Conservation (phyloP, 169 alveolate genomes). For the Plasmodium cynomolgi region DNA sequence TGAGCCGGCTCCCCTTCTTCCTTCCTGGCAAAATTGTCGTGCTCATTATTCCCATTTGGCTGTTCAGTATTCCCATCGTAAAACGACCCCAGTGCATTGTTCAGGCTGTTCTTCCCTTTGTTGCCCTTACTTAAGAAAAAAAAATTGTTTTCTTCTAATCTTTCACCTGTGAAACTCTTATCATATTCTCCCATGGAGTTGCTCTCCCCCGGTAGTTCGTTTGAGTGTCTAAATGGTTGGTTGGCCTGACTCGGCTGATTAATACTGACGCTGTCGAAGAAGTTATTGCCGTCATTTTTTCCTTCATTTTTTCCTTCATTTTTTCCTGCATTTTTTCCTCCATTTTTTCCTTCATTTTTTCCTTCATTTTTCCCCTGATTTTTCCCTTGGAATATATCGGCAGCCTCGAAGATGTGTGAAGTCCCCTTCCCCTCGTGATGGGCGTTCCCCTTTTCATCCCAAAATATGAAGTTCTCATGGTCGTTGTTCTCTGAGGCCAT, state of each 20-base stretch:
- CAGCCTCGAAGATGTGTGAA: background rate
- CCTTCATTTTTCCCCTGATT: background rate
- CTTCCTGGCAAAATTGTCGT: background rate
- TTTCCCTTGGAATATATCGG: background rate
- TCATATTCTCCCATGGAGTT: background rate
- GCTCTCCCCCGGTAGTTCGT: background rate
- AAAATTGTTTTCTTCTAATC: slow-evolving; percentile 5
- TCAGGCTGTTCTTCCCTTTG: background rate
- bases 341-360: background rate
- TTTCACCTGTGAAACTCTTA: background rate
- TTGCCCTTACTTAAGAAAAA: background rate
- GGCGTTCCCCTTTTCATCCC: background rate
- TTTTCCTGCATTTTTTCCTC: background rate
- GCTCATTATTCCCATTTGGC: background rate
- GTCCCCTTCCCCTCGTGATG: background rate
- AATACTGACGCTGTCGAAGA: slow-evolving; percentile 17
- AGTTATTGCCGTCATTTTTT: background rate
- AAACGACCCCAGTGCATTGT: background rate
- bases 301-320: background rate
- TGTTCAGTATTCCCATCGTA: slow-evolving; percentile 5
- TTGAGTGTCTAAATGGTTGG: slow-evolving; percentile 32
- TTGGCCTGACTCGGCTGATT: background rate
- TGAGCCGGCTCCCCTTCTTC: background rate
- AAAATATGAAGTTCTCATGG: background rate
- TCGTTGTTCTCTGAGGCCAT: background rate